A percentile compares a stretch with the other conserved stretches of the same genome.
Evolutionary conservation across 192 early-diverging fungal species (phyloP).

Genomic region (Physocladia obscura): DNA sequence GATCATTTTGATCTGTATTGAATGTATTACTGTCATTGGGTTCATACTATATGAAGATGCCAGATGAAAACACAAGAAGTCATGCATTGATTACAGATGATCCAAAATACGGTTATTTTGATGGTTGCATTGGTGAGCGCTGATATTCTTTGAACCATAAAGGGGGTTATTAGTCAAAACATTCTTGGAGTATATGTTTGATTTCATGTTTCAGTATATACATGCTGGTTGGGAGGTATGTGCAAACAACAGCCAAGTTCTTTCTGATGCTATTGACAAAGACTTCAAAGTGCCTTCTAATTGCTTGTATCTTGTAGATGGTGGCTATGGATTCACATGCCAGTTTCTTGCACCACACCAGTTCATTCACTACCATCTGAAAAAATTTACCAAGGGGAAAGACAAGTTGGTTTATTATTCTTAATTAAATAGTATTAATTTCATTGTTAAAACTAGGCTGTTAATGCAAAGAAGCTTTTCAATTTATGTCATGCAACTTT

Average conservation of each 20-base stretch:
- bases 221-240: constrained; percentile 23
- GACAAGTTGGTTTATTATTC: not conserved
- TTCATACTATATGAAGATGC: too few species aligned
- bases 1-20: too few species aligned
- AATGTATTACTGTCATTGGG: too few species aligned
- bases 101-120: too few species aligned
- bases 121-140: too few species aligned
- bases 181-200: constrained; percentile 11
- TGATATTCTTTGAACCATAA: constrained; percentile 14
- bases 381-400: not conserved
- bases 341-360: constrained; percentile 6
- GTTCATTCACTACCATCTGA: constrained; percentile 23
- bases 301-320: constrained; percentile 16
- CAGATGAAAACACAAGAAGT: too few species aligned
- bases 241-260: constrained; percentile 23
- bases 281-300: constrained; percentile 14
- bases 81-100: too few species aligned
- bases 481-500: not conserved
- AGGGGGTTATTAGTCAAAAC: constrained; percentile 4
- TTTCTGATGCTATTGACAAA: not conserved
- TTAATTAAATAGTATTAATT: too few species aligned
- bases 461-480: not conserved
- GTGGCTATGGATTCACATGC: constrained; percentile 10
- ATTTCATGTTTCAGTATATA: constrained; percentile 15
- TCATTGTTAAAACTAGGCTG: not conserved